A percentile compares a stretch with the other conserved stretches of the same genome.
Evolutionary conservation across 1,284 basidiomycete genomes (phyloP).

Genomic region (Limonomyces culmigenus): DNA sequence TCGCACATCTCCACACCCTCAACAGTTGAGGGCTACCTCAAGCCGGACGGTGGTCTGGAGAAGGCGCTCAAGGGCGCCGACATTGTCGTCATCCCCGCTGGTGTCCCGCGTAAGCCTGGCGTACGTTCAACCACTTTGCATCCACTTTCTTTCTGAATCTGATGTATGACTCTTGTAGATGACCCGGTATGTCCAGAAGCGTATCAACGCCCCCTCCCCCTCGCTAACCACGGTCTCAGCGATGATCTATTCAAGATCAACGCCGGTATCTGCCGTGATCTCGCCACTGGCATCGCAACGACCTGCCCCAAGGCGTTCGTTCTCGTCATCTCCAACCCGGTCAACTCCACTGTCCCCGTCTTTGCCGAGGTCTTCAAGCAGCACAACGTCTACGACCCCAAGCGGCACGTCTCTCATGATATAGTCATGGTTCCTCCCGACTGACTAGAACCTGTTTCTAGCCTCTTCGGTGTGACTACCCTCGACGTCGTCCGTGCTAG

Average conservation of each 20-base stretch:
- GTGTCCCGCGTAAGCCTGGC: conserved; percentile 92
- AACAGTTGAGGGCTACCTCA: conserved; percentile 63
- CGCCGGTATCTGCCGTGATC: conserved; percentile 88
- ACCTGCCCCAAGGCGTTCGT: conserved; percentile 83
- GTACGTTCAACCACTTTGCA: conserved; percentile 35
- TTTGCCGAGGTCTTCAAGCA: conserved; percentile 93
- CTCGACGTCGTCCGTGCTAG: conserved; percentile 95
- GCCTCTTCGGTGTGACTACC: conserved; percentile 95
- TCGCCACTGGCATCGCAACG: conserved; percentile 80
- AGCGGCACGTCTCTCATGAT: conserved; percentile 33
- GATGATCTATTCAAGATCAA: conserved; percentile 99
- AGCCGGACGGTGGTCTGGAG: conserved; percentile 65
- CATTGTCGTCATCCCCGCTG: conserved; percentile 91
- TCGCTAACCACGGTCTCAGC: conserved; percentile 23
- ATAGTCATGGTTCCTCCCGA: conserved; percentile 2
- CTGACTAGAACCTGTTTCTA: conserved; percentile 12
- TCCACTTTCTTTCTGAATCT: conserved; percentile 4
- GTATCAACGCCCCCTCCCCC: not conserved
- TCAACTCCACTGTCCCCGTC: conserved; percentile 96
- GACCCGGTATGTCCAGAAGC: conserved; percentile 38
- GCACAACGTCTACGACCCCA: conserved; percentile 81
- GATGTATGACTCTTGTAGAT: conserved; percentile 26
- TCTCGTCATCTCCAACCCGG: conserved; percentile 91
- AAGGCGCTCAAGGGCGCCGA: conserved; percentile 77
- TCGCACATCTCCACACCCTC: conserved; percentile 76